Base-by-base conservation (phyloP, 257 asterid species). In the Gentiana dahurica region DNA sequence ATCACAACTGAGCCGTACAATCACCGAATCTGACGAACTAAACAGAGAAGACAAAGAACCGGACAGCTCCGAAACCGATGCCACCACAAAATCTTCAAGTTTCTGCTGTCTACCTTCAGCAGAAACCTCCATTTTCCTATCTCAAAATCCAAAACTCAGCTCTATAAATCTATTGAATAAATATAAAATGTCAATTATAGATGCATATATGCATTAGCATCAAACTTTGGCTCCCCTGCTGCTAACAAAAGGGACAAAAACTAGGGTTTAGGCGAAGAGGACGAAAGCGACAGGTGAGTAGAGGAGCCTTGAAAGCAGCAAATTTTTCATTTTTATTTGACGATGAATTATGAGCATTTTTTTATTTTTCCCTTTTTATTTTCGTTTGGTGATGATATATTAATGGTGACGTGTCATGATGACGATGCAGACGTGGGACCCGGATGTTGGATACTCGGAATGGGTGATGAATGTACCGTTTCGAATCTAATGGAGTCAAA, bases 31-130 rank as follows among this genome's bases (percentile, higher is more conserved):
- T 62, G 77, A 76, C 8, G 57, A 49, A 12, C 45, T 45, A 49
- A 82, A 73, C 63, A 90, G 57, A 39, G 73, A 62, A 41, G 10
- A 2, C 54, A 78, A 79, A n/a, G 89, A 73, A 62, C 76, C 70
- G 56, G 87, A 71, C 34, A 87, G 90, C 85, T 81, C 85, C 64
- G 89, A 75, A 67, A 85, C 65, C 37, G 94, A 87, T 6, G 82
- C 91, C 55, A 87, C 79, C 64, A 71, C 36, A 70, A 91, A 87
- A 38, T 85, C 86, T 39, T 78, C 76, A 58, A 51, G 65, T 57
- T 60, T 67, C 73, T 70, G 77, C 64, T 77, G 63, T 50, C 72
- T 69, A 70, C 70, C 85, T 83, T 72, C 92, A 78, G 13, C 71
- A 75, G 55, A 32, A 53, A 49, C 51, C 71, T 66, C 80, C 80